Evolutionary conservation across 1,284 basidiomycete genomes (phyloP).

Genomic region (Sanghuangporus weigelae): DNA sequence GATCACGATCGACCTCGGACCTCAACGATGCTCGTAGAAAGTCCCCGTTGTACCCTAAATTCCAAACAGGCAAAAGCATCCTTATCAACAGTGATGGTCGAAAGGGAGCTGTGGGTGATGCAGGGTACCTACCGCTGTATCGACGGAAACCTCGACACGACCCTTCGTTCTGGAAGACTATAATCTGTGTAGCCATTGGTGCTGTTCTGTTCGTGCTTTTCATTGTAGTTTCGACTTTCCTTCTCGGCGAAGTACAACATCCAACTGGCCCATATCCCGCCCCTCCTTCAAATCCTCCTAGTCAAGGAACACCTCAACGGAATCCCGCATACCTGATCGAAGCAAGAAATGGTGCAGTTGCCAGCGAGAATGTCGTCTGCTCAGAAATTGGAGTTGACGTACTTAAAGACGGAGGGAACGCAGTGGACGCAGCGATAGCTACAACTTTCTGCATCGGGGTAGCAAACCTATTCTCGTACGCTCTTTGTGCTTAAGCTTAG

Average conservation of each 20-base stretch:
- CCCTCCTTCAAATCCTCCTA: background rate
- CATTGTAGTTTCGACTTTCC: background rate
- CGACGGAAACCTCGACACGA: background rate
- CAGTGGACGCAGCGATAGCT: slow-evolving; percentile 84
- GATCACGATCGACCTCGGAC: background rate
- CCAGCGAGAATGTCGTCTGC: slow-evolving; percentile 80
- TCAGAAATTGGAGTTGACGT: slow-evolving; percentile 77
- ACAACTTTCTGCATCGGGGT: slow-evolving; percentile 82
- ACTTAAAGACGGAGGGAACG: slow-evolving; percentile 82
- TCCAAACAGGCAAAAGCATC: background rate
- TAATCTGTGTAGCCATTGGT: background rate
- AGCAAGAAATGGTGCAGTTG: slow-evolving; percentile 78
- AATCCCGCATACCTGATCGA: slow-evolving; percentile 75
- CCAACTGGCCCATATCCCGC: slow-evolving; percentile 10
- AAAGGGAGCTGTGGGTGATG: background rate
- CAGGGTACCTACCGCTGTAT: background rate
- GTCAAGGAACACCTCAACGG: slow-evolving; percentile 20
- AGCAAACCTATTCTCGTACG: slow-evolving; percentile 84
- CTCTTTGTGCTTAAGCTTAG: slow-evolving; percentile 16
- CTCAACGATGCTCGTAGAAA: background rate
- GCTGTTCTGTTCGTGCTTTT: slow-evolving; percentile 2
- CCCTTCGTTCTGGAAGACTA: background rate
- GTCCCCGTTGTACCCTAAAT: background rate
- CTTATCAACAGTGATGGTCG: background rate
- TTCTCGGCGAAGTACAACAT: slow-evolving; percentile 7